These are phyloP conservation scores for Condylostoma magnum DNA, from an alignment of 169 alveolate species.

Conservation along the genomic window DNA sequence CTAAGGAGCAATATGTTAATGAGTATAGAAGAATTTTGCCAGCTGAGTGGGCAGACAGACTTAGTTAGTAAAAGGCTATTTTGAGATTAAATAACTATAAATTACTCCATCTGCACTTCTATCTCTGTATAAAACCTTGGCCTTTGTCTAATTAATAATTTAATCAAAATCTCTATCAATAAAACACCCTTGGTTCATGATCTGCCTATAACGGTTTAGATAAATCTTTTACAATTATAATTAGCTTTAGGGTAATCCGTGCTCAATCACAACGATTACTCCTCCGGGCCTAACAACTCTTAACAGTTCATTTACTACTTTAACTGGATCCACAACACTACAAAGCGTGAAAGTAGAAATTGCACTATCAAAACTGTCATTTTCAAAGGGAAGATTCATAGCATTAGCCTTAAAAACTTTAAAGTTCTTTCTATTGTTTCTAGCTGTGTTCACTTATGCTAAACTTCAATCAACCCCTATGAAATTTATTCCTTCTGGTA, in stretches of 20 bases:
- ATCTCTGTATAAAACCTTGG: too few species aligned
- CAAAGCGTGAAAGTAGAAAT: slow-evolving; percentile 18
- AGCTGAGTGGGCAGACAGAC: slow-evolving; percentile 40
- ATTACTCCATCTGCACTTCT: too few species aligned
- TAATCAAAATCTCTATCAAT: too few species aligned
- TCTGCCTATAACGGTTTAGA: too few species aligned
- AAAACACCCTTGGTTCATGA: too few species aligned
- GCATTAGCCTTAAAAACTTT: neutral
- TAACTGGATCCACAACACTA: slow-evolving; percentile 1
- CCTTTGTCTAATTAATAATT: too few species aligned
- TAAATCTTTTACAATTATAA: too few species aligned
- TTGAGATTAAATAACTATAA: too few species aligned
- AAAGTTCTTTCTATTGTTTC: neutral
- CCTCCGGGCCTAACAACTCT: slow-evolving; percentile 10
- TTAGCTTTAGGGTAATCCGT: too few species aligned
- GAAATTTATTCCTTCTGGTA: neutral
- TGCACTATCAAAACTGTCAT: slow-evolving; percentile 8
- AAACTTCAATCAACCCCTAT: slow-evolving; percentile 15
- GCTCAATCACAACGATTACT: slow-evolving; percentile 14
- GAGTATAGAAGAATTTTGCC: slow-evolving; percentile 54
- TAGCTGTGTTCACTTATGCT: neutral
- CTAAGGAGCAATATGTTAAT: slow-evolving; percentile 81
- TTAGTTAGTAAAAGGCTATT: too few species aligned
- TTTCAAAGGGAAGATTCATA: neutral
- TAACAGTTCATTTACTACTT: neutral